These are phyloP conservation scores for Diaporthe citri DNA, from an alignment of 2,329 filamentous ascomycete genomes.

Conservation along the genomic window DNA sequence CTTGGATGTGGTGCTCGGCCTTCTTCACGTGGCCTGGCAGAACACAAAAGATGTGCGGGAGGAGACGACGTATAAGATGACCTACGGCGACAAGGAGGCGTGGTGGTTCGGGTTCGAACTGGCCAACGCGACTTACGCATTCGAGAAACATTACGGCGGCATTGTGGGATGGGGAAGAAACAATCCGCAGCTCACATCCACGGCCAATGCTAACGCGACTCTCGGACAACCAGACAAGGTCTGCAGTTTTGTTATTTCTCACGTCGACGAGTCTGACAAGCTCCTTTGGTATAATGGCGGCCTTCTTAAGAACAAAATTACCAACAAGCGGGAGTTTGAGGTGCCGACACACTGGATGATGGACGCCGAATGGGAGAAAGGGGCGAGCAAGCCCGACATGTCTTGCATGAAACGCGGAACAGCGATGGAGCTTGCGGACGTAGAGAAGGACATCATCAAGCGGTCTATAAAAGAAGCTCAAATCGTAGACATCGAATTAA, in stretches of 20 bases:
- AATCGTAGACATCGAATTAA: slow-evolving; percentile 1
- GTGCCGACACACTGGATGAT: slow-evolving; percentile 56
- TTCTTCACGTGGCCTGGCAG: slow-evolving; percentile 59
- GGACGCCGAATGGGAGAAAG: slow-evolving; percentile 54
- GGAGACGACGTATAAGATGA: slow-evolving; percentile 55
- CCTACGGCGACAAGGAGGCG: slow-evolving; percentile 60
- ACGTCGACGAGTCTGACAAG: slow-evolving; percentile 52
- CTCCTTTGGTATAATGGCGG: slow-evolving; percentile 59
- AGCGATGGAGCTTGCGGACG: neutral
- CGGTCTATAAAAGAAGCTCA: neutral
- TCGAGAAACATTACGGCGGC: slow-evolving; percentile 56
- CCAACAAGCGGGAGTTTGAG: slow-evolving; percentile 48
- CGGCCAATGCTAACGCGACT: neutral
- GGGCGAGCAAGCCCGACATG: slow-evolving; percentile 48
- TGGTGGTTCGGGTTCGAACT: slow-evolving; percentile 61
- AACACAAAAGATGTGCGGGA: slow-evolving; percentile 55
- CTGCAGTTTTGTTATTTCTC: slow-evolving; percentile 57
- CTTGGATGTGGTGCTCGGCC: slow-evolving; percentile 51
- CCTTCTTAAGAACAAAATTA: slow-evolving; percentile 55
- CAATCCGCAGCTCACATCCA: too few species aligned
- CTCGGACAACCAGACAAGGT: slow-evolving; percentile 42
- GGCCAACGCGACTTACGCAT: slow-evolving; percentile 52
- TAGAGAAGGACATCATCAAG: neutral
- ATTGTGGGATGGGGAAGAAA: slow-evolving; percentile 52
- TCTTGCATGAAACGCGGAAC: slow-evolving; percentile 51